Evolutionary conservation across 257 asterid species (phyloP), one percentile per base, ranked within the genome.

Genomic region (Apocynum venetum): DNA sequence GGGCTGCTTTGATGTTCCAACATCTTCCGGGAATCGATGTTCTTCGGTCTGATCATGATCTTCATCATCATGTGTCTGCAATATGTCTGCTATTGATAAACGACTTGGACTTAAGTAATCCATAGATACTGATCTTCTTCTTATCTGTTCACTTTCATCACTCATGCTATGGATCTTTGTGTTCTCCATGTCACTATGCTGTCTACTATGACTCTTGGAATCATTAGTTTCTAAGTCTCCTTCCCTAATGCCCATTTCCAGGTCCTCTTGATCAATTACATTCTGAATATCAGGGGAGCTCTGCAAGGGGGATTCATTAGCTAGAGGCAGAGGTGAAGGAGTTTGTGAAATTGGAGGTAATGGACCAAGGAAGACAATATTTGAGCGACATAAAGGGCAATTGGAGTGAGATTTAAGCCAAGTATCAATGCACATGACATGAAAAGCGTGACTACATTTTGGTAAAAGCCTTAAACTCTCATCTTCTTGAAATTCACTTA

Each of bases 381-480:
- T 79, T 2, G 91, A 81, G 0, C 96, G 84, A 63, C 93, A 90
- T 2, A 90, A 57, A 25, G 96, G 96, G 83, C 96, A 88, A 66
- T 83, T 90, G 3, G 87, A 75, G 78, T 90, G 91, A 44, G 91
- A 84, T 53, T 74, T 80, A 0, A 90, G 90, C 96, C 93, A 88
- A 15, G 87, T 82, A 70, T 90, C 96, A 71, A 90, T 85, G 64
- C 96, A 90, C 11, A 51, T 51, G 8, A 76, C 81, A 77, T 90
- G 96, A 49, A 90, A 90, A 61, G 91, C 96, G 70, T 90, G 93
- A 71, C 84, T 83, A 73, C 96, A 90, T 73, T 84, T 87, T 0
- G 91, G 93, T 63, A 86, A 65, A 31, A 86, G 84, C 60, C 83
- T 84, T 25, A 84, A 77, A 74, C 79, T 84, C 53, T 90, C 96